These are phyloP conservation scores for Colletotrichum orchidophilum DNA, from an alignment of 2,329 filamentous ascomycete species.

Conservation along the genomic window DNA sequence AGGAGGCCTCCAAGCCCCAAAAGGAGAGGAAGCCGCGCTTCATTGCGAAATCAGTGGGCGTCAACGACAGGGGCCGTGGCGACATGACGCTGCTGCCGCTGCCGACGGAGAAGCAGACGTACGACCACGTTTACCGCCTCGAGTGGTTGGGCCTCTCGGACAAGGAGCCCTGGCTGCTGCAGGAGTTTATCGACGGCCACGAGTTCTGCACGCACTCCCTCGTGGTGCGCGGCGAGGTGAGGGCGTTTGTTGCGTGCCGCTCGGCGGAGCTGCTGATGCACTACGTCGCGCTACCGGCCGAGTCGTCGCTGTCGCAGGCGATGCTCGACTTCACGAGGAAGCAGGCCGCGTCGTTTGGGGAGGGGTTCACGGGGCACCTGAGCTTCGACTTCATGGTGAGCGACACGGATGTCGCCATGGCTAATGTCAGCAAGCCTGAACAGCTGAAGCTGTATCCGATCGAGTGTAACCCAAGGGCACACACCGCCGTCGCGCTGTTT, in stretches of 20 bases:
- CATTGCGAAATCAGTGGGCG: slow-evolving; percentile 72
- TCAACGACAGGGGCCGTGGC: slow-evolving; percentile 67
- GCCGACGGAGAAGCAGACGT: slow-evolving; percentile 60
- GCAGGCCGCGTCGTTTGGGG: slow-evolving; percentile 62
- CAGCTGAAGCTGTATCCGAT: slow-evolving; percentile 67
- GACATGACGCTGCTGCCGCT: slow-evolving; percentile 74
- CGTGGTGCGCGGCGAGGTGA: slow-evolving; percentile 70
- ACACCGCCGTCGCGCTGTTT: slow-evolving; percentile 74
- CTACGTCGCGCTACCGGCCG: slow-evolving; percentile 66
- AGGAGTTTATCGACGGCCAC: slow-evolving; percentile 69
- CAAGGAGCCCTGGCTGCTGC: slow-evolving; percentile 70
- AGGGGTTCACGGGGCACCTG: slow-evolving; percentile 72
- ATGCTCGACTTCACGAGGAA: slow-evolving; percentile 73
- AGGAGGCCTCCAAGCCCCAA: slow-evolving; percentile 12
- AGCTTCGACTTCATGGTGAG: slow-evolving; percentile 77
- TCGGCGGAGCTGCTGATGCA: slow-evolving; percentile 72
- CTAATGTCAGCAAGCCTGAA: slow-evolving; percentile 36
- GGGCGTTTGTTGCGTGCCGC: slow-evolving; percentile 73
- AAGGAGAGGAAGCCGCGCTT: slow-evolving; percentile 51
- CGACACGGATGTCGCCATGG: slow-evolving; percentile 46
- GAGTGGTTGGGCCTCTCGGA: slow-evolving; percentile 56
- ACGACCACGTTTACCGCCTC: slow-evolving; percentile 62
- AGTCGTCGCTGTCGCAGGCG: slow-evolving; percentile 62
- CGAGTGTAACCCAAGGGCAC: slow-evolving; percentile 75
- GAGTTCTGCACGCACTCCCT: slow-evolving; percentile 80